Evolutionary conservation across 2,329 filamentous ascomycete species (phyloP).

Genomic region (Onygena corvina): DNA sequence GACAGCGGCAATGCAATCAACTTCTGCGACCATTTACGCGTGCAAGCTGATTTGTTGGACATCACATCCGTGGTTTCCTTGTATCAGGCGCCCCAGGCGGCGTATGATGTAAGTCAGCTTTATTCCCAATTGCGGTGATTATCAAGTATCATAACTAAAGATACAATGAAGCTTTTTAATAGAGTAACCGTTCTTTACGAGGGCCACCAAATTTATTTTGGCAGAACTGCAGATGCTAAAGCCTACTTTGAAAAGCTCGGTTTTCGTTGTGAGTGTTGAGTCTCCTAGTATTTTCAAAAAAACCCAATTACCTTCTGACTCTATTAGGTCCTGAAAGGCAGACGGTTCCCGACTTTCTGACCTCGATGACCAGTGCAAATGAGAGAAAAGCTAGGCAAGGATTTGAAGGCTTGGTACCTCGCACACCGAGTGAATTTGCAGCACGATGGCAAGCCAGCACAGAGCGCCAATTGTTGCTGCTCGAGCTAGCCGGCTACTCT

Average conservation of each 20-base stretch:
- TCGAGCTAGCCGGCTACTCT: constrained; percentile 36
- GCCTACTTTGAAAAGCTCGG: constrained; percentile 65
- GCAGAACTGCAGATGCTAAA: constrained; percentile 53
- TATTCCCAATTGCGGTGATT: too few species aligned
- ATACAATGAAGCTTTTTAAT: constrained; percentile 48
- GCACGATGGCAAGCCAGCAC: constrained; percentile 43
- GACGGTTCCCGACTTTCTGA: constrained; percentile 70
- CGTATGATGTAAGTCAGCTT: constrained; percentile 44
- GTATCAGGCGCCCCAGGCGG: constrained; percentile 73
- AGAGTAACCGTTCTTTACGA: constrained; percentile 72
- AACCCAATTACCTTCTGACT: too few species aligned
- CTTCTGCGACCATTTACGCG: constrained; percentile 56
- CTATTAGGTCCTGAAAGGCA: constrained; percentile 62
- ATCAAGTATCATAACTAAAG: too few species aligned
- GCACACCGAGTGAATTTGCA: constrained; percentile 61
- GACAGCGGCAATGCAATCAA: constrained; percentile 57
- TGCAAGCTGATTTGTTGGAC: constrained; percentile 71
- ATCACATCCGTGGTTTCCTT: constrained; percentile 74
- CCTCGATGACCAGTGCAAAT: constrained; percentile 66
- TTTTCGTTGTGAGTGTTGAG: constrained; percentile 40
- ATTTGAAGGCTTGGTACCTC: constrained; percentile 38
- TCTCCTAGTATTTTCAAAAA: not conserved
- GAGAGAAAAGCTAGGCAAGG: constrained; percentile 64
- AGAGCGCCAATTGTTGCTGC: constrained; percentile 33
- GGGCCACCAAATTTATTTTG: constrained; percentile 64